Conservation (phyloP, 2,329 filamentous ascomycete species). For the Dothistroma pini region DNA sequence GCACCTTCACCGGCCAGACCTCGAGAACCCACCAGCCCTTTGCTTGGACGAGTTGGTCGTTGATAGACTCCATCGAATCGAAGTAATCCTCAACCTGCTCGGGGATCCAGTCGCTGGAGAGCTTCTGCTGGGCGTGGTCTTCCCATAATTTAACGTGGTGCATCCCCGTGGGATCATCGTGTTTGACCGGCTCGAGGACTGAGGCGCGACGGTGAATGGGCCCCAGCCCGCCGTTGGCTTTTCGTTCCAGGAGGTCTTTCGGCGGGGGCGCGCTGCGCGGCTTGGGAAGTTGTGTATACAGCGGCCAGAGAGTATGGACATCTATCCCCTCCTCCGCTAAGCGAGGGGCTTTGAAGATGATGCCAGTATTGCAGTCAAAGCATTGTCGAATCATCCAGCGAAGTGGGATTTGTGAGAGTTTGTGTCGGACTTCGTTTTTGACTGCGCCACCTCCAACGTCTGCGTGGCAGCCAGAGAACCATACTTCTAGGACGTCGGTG, state of each 20-base stretch:
- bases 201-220: constrained; percentile 31
- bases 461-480: constrained; percentile 44
- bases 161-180: constrained; percentile 22
- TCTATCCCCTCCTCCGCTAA: constrained; percentile 44
- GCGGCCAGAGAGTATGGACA: constrained; percentile 41
- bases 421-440: constrained; percentile 41
- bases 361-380: constrained; percentile 47
- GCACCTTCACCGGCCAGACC: constrained; percentile 43
- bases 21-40: constrained; percentile 46
- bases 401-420: constrained; percentile 44
- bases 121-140: constrained; percentile 16
- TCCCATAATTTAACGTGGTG: constrained; percentile 26
- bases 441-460: constrained; percentile 48
- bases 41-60: constrained; percentile 39
- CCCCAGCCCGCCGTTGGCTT: constrained; percentile 34
- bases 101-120: constrained; percentile 32
- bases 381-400: constrained; percentile 49
- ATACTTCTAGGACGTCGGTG: constrained; percentile 39
- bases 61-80: constrained; percentile 40
- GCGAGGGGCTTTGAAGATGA: constrained; percentile 40
- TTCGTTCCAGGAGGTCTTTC: constrained; percentile 34
- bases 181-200: constrained; percentile 21
- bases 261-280: constrained; percentile 38
- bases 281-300: constrained; percentile 33
- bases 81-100: constrained; percentile 45